These are phyloP conservation scores for Cyberlindnera suaveolens DNA, from an alignment of 805 yeast genomes.

Conservation along the genomic window DNA sequence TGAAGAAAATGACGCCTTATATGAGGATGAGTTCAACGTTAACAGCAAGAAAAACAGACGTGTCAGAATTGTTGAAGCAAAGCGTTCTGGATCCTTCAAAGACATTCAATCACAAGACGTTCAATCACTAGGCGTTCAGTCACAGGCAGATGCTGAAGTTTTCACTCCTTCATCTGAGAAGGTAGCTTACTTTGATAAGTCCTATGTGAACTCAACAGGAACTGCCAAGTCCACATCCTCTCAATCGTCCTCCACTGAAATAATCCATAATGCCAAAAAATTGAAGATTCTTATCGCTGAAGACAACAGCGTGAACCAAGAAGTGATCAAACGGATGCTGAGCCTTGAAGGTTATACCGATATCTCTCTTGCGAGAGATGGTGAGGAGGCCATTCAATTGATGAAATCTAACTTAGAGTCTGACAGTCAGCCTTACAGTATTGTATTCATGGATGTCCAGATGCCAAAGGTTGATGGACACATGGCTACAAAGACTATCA, in stretches of 20 bases:
- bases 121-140: not conserved
- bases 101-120: not conserved
- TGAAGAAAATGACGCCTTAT: constrained; percentile 32
- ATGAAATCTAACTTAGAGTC: constrained; percentile 31
- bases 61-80: constrained; percentile 30
- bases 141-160: not conserved
- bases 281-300: constrained; percentile 80
- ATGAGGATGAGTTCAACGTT: constrained; percentile 65
- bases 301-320: constrained; percentile 91
- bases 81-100: not conserved
- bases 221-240: constrained; percentile 26
- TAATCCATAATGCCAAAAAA: constrained; percentile 3
- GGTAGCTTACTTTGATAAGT: constrained; percentile 8
- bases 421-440: constrained; percentile 43
- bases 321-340: constrained; percentile 86
- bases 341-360: constrained; percentile 71
- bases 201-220: constrained; percentile 32
- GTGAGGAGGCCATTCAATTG: constrained; percentile 76
- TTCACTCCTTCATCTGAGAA: constrained; percentile 11
- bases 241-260: constrained; percentile 6
- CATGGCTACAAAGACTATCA: constrained; percentile 68
- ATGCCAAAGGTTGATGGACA: constrained; percentile 94
- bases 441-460: constrained; percentile 94
- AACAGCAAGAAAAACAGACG: constrained; percentile 44
- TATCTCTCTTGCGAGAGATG: constrained; percentile 81